A percentile compares a stretch with the other conserved stretches of the same genome.
phyloP scores from a whole-genome alignment of 331 rosid species.

The Quercus phellos region DNA sequence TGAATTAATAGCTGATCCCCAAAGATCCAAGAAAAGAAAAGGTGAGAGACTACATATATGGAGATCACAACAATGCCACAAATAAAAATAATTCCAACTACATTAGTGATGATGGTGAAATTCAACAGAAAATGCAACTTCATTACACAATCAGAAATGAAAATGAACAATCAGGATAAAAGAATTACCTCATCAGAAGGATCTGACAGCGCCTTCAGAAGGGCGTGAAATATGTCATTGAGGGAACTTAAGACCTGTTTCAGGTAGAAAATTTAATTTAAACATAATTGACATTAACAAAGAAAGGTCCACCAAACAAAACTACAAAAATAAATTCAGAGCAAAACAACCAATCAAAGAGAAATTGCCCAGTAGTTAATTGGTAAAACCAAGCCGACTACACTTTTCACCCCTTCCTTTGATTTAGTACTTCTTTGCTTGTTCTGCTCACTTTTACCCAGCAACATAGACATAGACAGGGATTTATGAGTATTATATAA shows the following conservation, averaged over 20 bases:
- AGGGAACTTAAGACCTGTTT: constrained; percentile 70
- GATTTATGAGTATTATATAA: background rate
- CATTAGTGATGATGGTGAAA: background rate
- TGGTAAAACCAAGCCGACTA: background rate
- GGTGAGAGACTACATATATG: background rate
- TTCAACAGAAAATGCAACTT: background rate
- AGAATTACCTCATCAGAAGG: constrained; percentile 78
- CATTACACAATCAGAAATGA: constrained; percentile 9
- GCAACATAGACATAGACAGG: background rate
- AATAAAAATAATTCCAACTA: background rate
- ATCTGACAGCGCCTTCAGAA: constrained; percentile 87
- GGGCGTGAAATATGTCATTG: constrained; percentile 69
- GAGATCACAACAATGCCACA: background rate
- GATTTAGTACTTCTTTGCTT: background rate
- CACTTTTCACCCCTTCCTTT: background rate
- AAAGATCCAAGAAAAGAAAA: background rate
- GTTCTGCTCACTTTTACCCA: background rate
- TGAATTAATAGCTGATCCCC: background rate
- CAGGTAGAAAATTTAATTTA: constrained; percentile 15
- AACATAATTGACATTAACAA: background rate
- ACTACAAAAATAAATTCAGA: background rate
- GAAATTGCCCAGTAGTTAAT: background rate
- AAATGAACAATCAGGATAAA: constrained; percentile 11
- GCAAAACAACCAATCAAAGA: background rate
- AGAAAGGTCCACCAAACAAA: background rate